Base-by-base conservation (phyloP, 371 early-diverging fungal genomes). In the Syncephalastrum monosporum region DNA sequence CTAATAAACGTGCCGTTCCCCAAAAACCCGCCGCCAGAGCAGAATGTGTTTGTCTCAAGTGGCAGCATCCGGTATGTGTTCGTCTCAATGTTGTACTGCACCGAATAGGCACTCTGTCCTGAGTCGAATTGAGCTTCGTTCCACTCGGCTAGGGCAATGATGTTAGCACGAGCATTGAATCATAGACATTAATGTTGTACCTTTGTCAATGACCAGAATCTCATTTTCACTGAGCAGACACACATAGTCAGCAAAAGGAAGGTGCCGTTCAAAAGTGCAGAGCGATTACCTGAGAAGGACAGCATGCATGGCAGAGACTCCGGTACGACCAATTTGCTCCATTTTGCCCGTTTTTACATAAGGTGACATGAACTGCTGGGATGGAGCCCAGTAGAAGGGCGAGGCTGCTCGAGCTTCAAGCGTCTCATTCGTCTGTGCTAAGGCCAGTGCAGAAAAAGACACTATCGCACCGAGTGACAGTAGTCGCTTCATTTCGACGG, bases 21-120 rank as follows among this genome's bases (percentile, higher is more conserved):
- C 27, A 83, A 64, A 57, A 82, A 82, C 14, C 82, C 81, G 48
- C 85, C 85, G 6, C 78, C 83, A 3, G 84, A 83, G 55, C 85
- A 85, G 53, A 85, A 85, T 5, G 84, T 85, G 52, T 85, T 85
- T 42, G 85, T 83, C 16, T 75, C 67, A 14, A 83, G 58, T 41
- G 70, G 60, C 3, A 85, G 52, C 16, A 72, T 53, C 44, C 84
- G 65, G 59, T 72, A 81, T 16, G 49, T 55, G 48, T 82, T 68
- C 4, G 71, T 77, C 7, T 66, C 68, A 3, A 82, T 47, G 55
- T 85, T 78, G 55, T 83, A 85, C 46, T 79, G 71, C 14, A 69
- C 69, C 1, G 82, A 76, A 57, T 67, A 82, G 10, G 85, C 82
- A 24, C 69, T 77, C 50, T 72, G 63, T 0, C 78, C 78, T 5